Evolutionary conservation across 352 stramenopile genomes (phyloP).

Genomic region (Globisporangium paroecandrum): DNA sequence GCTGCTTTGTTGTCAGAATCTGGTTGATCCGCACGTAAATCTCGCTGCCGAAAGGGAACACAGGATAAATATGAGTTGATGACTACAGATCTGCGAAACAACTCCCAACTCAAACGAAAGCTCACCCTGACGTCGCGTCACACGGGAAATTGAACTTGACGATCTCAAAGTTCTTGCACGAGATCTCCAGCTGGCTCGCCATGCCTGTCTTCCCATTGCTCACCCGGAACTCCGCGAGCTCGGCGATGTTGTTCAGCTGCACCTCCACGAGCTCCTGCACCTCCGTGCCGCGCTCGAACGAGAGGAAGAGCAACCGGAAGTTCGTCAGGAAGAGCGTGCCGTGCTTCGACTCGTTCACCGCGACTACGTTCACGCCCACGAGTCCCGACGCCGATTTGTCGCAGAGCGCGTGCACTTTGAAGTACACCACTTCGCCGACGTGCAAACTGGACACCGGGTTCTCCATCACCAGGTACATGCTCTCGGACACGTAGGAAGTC

Average conservation of each 20-base stretch:
- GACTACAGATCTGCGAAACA: background rate
- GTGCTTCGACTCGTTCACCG: conserved; percentile 29
- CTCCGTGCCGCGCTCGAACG: conserved; percentile 40
- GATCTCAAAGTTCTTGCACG: conserved; percentile 86
- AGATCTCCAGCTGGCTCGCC: conserved; percentile 73
- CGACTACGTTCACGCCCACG: conserved; percentile 25
- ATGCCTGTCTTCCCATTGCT: conserved; percentile 33
- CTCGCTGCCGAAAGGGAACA: conserved; percentile 24
- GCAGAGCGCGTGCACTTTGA: conserved; percentile 71
- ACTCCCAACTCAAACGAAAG: background rate
- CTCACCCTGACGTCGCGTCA: conserved; percentile 52
- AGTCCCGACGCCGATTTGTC: conserved; percentile 48
- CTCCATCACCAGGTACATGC: conserved; percentile 80
- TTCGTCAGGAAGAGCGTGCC: conserved; percentile 76
- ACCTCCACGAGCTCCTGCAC: conserved; percentile 57
- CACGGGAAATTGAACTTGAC: conserved; percentile 74
- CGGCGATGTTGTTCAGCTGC: conserved; percentile 70
- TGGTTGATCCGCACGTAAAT: conserved; percentile 71
- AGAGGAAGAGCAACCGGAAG: conserved; percentile 68
- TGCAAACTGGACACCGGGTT: conserved; percentile 52
- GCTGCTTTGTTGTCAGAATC: conserved; percentile 44
- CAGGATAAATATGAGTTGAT: background rate
- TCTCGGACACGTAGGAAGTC: conserved; percentile 75
- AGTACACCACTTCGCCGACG: conserved; percentile 60
- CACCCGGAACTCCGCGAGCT: conserved; percentile 58